Base-by-base conservation (phyloP, 2,329 filamentous ascomycete species). In the Stemphylium vesicarium region DNA sequence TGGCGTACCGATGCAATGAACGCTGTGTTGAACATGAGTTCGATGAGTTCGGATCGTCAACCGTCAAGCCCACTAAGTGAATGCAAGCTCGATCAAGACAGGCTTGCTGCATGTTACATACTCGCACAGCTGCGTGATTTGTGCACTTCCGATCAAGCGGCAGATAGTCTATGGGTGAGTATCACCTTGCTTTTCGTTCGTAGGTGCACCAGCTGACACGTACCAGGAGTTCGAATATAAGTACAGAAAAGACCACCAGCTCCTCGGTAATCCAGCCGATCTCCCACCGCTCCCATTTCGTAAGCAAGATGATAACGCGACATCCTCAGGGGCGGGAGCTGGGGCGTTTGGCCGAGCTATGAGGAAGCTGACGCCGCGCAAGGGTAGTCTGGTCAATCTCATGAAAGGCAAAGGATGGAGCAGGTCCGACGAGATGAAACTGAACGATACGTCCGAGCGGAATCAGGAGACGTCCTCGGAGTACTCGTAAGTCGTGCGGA, bases 1-100 rank as follows among this genome's bases (percentile, higher is more conserved):
- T 75, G 72, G 72, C 71, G 69, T 26, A 71, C 66, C 7, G 66
- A 72, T 48, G 70, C 68, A 12, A 70, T 72, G 64, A 47, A 53
- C 24, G 59, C 49, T 8, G 53, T 65, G 12, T 50, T 72, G 0
- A 46, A 69, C 38, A 53, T 64, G 11, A 26, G 42, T 0, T 37
- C 48, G 9, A 53, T 64, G 11, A 26, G 42, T 0, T 37, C 48
- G 9, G 18, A 60, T 13, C 29, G 53, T 35, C 37, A 50, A 16
- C 39, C 47, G 4, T 47, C 58, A 11, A 66, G 60, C 10, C 51
- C 49, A 11, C 42, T 73, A 9, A 60, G 60, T n/a, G 56, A 64
- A 20, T 73, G 55, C 38, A 59, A 50, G 10, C 42, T 71, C 11
- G 53, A 61, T 13, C 61, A 75, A 16, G 70, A 73, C 36, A 65